Base-by-base conservation (phyloP, 1,284 basidiomycete species). In the Rhizopogon parksii region DNA sequence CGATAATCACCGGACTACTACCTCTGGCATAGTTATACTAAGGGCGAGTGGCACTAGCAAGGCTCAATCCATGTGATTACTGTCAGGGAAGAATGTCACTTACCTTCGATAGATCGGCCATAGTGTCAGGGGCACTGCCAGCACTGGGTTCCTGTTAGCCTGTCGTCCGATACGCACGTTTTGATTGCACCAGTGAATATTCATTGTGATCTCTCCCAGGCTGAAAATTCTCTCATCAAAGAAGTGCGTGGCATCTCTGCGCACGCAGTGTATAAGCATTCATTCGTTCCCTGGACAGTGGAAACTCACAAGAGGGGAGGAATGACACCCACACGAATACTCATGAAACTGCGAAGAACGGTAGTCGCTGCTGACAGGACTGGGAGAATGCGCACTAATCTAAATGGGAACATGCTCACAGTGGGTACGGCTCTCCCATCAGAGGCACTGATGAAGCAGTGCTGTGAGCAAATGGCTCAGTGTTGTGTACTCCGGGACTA, bases 321-420 rank as follows among this genome's bases (percentile, higher is more conserved):
- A n/a, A 45, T 12, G 30, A 34, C 17, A 45, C 42, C 32, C 30
- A 45, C 42, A 45, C 12, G 14, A 43, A 21, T 21, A 34, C 30
- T 9, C 42, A 9, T 34, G 30, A 32, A 19, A 21, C 12, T 34
- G 40, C 25, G 25, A 42, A 15, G 15, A 42, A n/a, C 21, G 4
- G 21, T 32, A 4, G 30, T 32, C 30, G 30, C 11, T 32, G 27
- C 40, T 36, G 45, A 57, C 50, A 48, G 40, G 40, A 46, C 40
- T 49, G 48, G 57, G 45, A 57, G 46, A 46, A 43, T 50, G 38
- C 4, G 14, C n/a, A 32, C 46, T 54, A 48, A 45, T 51, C 53
- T 15, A 36, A 49, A 52, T 36, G 47, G 6, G 40, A 37, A 25
- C 19, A 21, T 8, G 36, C 46, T 32, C 39, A 40, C 38, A 39